A percentile compares a stretch with the other conserved stretches of the same genome.
Evolutionary conservation across 1,284 basidiomycete species (phyloP).

Genomic region (Pseudozyma thailandica): DNA sequence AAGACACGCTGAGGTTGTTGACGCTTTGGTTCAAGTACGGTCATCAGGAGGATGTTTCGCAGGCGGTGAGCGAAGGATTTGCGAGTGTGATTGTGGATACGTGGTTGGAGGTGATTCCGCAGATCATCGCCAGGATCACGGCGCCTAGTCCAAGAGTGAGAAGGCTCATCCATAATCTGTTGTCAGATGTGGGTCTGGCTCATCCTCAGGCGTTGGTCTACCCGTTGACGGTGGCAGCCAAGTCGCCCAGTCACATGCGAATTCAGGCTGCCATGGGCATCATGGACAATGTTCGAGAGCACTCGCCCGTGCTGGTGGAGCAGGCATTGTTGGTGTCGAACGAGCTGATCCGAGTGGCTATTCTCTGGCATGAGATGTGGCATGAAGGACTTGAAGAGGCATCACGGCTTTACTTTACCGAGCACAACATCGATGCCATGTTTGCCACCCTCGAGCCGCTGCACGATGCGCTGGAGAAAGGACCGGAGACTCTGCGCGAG

Average conservation of each 20-base stretch:
- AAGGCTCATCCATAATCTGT: constrained; percentile 86
- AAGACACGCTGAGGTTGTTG: constrained; percentile 91
- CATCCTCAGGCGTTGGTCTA: constrained; percentile 99
- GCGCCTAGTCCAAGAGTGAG: constrained; percentile 89
- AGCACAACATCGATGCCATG: constrained; percentile 99
- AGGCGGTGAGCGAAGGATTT: constrained; percentile 89
- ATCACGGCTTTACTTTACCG: constrained; percentile 94
- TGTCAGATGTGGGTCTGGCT: constrained; percentile 92
- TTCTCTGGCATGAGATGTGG: constrained; percentile 99
- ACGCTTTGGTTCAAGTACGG: constrained; percentile 99
- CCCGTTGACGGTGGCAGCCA: constrained; percentile 96
- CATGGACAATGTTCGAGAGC: constrained; percentile 93
- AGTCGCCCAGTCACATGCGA: constrained; percentile 87
- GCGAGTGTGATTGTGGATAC: constrained; percentile 92
- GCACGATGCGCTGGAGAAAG: constrained; percentile 92
- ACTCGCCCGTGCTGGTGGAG: constrained; percentile 86
- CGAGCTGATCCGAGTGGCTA: constrained; percentile 96
- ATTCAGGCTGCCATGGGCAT: constrained; percentile 86
- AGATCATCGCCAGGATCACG: constrained; percentile 99
- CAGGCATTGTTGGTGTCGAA: constrained; percentile 92
- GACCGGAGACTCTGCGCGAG: constrained; percentile 94
- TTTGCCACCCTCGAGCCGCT: constrained; percentile 92
- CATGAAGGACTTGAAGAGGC: constrained; percentile 98
- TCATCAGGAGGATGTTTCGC: constrained; percentile 86
- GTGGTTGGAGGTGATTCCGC: constrained; percentile 98